A percentile compares a stretch with the other conserved stretches of the same genome.
Conservation (phyloP, 257 asterid genomes). For the Nicotiana sylvestris region DNA sequence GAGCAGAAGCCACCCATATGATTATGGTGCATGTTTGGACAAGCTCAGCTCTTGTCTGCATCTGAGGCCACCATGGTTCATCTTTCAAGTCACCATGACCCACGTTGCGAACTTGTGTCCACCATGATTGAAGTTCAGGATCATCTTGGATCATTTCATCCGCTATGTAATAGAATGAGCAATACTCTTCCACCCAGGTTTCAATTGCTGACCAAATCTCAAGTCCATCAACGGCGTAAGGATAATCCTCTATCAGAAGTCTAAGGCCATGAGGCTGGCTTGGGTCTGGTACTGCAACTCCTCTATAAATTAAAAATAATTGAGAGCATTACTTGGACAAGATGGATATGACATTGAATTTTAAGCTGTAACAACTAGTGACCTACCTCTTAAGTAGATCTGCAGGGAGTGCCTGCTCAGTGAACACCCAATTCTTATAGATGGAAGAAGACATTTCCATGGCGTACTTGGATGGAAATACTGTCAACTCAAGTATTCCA, state of each 20-base stretch:
- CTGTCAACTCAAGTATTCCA: conserved; percentile 75
- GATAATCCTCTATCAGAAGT: conserved; percentile 28
- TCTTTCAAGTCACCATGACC: conserved; percentile 35
- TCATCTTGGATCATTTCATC: conserved; percentile 20
- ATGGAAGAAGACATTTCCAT: conserved; percentile 67
- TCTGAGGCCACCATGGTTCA: conserved; percentile 29
- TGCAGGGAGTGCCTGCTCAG: conserved; percentile 74
- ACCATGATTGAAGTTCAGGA: conserved; percentile 32
- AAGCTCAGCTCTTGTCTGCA: conserved; percentile 26
- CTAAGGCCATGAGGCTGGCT: conserved; percentile 21
- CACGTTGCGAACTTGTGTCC: conserved; percentile 22
- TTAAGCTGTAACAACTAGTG: neutral
- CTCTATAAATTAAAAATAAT: conserved; percentile 14
- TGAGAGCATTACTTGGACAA: neutral
- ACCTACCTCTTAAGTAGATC: conserved; percentile 72
- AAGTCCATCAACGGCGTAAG: conserved; percentile 33
- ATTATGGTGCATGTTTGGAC: conserved; percentile 19
- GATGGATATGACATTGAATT: neutral
- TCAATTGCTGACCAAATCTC: conserved; percentile 35
- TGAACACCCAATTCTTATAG: conserved; percentile 70
- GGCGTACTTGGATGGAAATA: conserved; percentile 66
- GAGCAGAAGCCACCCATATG: conserved; percentile 37
- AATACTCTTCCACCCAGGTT: conserved; percentile 24
- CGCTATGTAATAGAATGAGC: conserved; percentile 19
- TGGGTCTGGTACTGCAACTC: conserved; percentile 30